Base-by-base conservation (phyloP, 2,329 filamentous ascomycete genomes). In the Cryphonectria parasitica region DNA sequence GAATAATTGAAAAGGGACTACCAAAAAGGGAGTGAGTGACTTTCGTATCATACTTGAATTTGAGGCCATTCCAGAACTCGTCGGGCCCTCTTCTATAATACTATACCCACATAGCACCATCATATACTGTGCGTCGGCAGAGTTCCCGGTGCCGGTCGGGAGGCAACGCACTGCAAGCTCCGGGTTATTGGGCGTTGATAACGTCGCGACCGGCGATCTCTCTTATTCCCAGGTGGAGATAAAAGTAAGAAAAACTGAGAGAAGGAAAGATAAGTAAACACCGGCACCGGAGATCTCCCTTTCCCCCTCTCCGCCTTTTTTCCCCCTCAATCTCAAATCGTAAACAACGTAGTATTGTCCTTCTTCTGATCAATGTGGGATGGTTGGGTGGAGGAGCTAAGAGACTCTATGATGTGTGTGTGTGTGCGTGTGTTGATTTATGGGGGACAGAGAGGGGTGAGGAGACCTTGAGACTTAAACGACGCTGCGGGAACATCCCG, bases 171-270 rank as follows among this genome's bases (percentile, higher is more conserved):
- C 45, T 49, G n/a, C 61, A 64, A 19, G 45, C 2, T 3, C 61
- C 61, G 61, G 7, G 6, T 22, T 3, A 10, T 13, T 66, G 13
- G 64, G n/a, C 6, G 5, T 31, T 58, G 64, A 66, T 66, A 66
- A 66, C 64, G 64, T 25, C 34, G 39, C 54, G n/a, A 25, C 34
- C 36, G 64, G 64, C 64, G 64, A 66, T 66, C 54, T 28, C 52
- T 17, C 7, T 49, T n/a, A 65, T 49, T 19, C 13, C n/a, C 36
- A 52, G 54, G 49, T 41, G 49, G 49, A 56, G 64, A 58, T 49
- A n/a, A 49, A 49, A n/a, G 3, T 2, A n/a, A n/a, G 22, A 3
- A 22, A 49, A 49, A 39, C 36, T 10, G 36, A 39, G 17, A 49
- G 6, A 10, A 10, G 22, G 2, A n/a, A n/a, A 45, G 43, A 45